Evolutionary conservation across 2,329 filamentous ascomycete species (phyloP).

Genomic region (Exserohilum rostratum): DNA sequence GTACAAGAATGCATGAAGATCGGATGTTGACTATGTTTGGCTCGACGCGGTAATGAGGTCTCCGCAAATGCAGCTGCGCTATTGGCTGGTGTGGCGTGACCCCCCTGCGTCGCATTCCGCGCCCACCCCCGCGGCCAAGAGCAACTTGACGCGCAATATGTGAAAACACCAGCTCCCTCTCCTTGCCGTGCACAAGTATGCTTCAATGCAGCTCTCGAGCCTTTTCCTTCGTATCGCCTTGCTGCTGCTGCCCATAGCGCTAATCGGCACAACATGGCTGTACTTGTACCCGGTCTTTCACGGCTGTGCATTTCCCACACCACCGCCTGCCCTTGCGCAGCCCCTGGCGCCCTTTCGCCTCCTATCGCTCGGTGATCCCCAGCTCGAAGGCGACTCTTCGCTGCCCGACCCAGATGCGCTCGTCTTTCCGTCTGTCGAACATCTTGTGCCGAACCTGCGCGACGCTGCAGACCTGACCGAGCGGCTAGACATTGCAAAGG

Average conservation of each 20-base stretch:
- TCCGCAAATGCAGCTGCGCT: conserved; percentile 9
- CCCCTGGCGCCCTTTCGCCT: conserved; percentile 78
- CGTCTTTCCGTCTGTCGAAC: conserved; percentile 51
- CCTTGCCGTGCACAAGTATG: conserved; percentile 30
- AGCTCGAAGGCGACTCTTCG: conserved; percentile 89
- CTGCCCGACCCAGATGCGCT: conserved; percentile 60
- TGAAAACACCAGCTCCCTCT: conserved; percentile 6
- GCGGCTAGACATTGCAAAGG: conserved; percentile 12
- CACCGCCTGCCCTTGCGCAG: conserved; percentile 13
- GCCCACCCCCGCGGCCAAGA: conserved; percentile 5
- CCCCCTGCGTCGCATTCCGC: conserved; percentile 8
- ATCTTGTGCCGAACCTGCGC: conserved; percentile 34
- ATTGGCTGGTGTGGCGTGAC: conserved; percentile 3
- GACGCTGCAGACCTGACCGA: conserved; percentile 21
- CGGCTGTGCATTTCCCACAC: conserved; percentile 76
- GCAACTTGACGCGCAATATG: conserved; percentile 15
- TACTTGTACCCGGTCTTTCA: conserved; percentile 85
- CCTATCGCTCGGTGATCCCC: conserved; percentile 86
- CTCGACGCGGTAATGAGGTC: neutral
- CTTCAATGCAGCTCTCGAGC: conserved; percentile 59
- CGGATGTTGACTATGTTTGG: neutral
- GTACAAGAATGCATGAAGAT: neutral
- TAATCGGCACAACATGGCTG: conserved; percentile 75
- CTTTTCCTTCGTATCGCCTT: conserved; percentile 54
- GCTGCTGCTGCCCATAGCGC: conserved; percentile 67